A percentile compares a stretch with the other conserved stretches of the same genome.
Conservation (phyloP, 768 basidiomycete species). For the Psilocybe tampanensis region DNA sequence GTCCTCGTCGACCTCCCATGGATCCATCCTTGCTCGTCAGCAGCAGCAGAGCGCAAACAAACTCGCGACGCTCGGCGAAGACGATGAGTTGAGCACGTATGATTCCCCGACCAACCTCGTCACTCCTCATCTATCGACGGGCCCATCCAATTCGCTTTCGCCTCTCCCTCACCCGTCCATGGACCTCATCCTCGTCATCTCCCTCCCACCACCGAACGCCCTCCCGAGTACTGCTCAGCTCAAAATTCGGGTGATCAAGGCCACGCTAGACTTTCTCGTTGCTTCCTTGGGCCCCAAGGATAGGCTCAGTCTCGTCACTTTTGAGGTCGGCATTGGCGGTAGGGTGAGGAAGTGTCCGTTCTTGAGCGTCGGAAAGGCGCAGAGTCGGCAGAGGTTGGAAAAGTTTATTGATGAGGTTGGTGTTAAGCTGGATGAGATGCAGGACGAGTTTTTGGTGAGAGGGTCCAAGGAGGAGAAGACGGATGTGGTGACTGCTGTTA, state of each 20-base stretch:
- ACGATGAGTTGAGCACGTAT: conserved; percentile 65
- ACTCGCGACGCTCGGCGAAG: conserved; percentile 70
- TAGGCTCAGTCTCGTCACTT: conserved; percentile 88
- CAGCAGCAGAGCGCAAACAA: conserved; percentile 42
- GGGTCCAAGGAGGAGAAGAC: conserved; percentile 90
- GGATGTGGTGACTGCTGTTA: conserved; percentile 98
- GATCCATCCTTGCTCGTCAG: conserved; percentile 47
- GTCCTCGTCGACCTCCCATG: conserved; percentile 76
- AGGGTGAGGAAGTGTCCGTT: conserved; percentile 93
- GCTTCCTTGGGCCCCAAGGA: conserved; percentile 77
- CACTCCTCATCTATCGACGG: conserved; percentile 71
- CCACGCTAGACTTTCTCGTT: conserved; percentile 85
- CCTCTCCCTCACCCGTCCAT: conserved; percentile 86
- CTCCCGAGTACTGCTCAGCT: conserved; percentile 80
- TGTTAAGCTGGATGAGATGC: conserved; percentile 39
- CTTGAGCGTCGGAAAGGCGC: conserved; percentile 67
- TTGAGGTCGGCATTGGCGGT: conserved; percentile 84
- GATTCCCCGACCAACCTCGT: conserved; percentile 60
- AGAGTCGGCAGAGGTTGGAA: conserved; percentile 69
- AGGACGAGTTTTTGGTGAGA: conserved; percentile 62
- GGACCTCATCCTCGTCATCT: conserved; percentile 91
- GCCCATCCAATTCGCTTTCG: conserved; percentile 77
- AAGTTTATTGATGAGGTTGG: conserved; percentile 80
- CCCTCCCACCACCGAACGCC: conserved; percentile 75
- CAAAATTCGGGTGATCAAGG: conserved; percentile 87